These are phyloP conservation scores for Oldenlandia corymbosa DNA, from an alignment of 257 asterid genomes.

Conservation along the genomic window DNA sequence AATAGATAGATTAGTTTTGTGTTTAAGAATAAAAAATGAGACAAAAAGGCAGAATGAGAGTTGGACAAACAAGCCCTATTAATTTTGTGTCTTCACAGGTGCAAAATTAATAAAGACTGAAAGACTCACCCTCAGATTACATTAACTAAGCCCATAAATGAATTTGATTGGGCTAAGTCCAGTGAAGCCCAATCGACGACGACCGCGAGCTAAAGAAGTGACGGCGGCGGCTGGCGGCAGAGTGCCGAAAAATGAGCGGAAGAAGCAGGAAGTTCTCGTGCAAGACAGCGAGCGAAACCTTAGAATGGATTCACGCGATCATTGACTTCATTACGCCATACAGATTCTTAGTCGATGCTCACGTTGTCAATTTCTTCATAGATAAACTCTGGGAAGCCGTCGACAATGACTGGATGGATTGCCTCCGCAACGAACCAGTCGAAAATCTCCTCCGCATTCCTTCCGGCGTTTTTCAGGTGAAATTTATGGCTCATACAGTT, in stretches of 20 bases:
- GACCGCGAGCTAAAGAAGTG: no score
- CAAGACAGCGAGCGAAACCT: conserved; percentile 53
- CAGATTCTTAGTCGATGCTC: conserved; percentile 65
- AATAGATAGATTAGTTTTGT: no score
- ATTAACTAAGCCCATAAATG: no score
- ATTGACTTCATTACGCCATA: conserved; percentile 53
- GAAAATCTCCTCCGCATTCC: conserved; percentile 61
- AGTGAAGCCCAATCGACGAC: no score
- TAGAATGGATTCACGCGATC: conserved; percentile 74
- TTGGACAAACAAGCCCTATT: no score
- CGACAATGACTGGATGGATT: conserved; percentile 78
- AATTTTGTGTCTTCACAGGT: no score
- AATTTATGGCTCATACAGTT: no score
- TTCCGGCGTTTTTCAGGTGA: conserved; percentile 43
- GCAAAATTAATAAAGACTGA: no score
- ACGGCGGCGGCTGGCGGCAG: conserved; percentile 1
- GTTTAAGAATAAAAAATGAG: no score
- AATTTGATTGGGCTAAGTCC: no score
- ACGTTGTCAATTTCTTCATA: conserved; percentile 76
- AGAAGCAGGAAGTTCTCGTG: conserved; percentile 46
- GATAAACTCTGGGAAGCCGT: conserved; percentile 82
- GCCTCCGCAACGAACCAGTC: conserved; percentile 54
- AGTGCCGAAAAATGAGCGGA: conserved; percentile 4
- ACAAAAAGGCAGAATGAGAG: no score
- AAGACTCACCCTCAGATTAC: no score